Evolutionary conservation across 2,329 filamentous ascomycete genomes (phyloP).

Genomic region (Fusarium coffeatum): DNA sequence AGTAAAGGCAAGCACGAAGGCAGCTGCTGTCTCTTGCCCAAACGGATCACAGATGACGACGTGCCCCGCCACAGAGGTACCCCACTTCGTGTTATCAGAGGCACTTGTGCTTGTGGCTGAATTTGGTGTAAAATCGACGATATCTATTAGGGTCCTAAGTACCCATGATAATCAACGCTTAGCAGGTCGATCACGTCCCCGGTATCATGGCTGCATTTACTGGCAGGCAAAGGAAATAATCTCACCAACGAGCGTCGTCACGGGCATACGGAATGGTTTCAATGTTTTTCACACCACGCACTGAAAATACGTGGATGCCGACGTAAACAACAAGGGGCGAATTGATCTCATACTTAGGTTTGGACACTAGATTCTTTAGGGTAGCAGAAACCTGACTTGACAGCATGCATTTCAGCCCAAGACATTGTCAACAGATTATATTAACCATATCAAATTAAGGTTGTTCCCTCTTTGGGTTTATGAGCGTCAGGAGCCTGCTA

Average conservation of each 20-base stretch:
- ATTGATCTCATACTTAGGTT: background rate
- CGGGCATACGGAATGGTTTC: conserved; percentile 5
- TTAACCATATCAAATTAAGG: background rate
- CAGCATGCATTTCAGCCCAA: too few relatives aligned
- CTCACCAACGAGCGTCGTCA: conserved; percentile 33
- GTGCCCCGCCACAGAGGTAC: conserved; percentile 40
- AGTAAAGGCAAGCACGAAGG: conserved; percentile 16
- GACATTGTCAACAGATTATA: background rate
- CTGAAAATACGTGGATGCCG: conserved; percentile 29
- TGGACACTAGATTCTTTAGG: background rate
- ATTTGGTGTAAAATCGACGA: background rate
- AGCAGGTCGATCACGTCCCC: conserved; percentile 7
- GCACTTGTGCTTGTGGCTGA: conserved; percentile 20
- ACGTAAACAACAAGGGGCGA: conserved; percentile 1
- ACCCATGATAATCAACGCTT: conserved; percentile 4
- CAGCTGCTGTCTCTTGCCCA: conserved; percentile 33
- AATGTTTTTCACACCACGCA: conserved; percentile 28
- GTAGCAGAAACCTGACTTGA: background rate
- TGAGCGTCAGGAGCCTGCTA: conserved; percentile 3
- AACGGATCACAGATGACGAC: conserved; percentile 43
- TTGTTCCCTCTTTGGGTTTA: background rate
- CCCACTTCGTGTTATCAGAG: conserved; percentile 23
- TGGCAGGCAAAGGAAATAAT: conserved; percentile 6
- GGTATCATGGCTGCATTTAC: conserved; percentile 17
- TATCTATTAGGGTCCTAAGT: conserved; percentile 10